Evolutionary conservation across 2,329 filamentous ascomycete genomes (phyloP).

Genomic region (Davidsoniella virescens): DNA sequence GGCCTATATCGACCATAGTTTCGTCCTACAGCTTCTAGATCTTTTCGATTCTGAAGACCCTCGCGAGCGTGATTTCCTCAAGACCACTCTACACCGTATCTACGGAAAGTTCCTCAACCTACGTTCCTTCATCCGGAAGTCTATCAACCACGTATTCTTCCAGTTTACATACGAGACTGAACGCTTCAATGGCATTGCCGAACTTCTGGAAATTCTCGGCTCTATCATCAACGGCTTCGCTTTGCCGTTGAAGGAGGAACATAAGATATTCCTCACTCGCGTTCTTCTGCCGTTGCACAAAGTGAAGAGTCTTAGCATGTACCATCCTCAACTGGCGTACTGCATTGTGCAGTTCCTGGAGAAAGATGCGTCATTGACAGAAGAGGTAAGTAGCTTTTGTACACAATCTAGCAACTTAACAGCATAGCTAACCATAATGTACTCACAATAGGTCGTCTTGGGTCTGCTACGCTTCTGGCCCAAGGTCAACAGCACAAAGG

Average conservation of each 20-base stretch:
- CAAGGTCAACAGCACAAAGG: slow-evolving; percentile 98
- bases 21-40: slow-evolving; percentile 91
- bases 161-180: slow-evolving; percentile 99
- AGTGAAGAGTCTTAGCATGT: slow-evolving; percentile 98
- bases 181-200: slow-evolving; percentile 94
- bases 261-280: slow-evolving; percentile 91
- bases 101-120: slow-evolving; percentile 98
- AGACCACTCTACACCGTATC: slow-evolving; percentile 93
- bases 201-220: slow-evolving; percentile 87
- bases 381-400: slow-evolving; percentile 51
- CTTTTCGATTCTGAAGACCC: slow-evolving; percentile 97
- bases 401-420: not conserved
- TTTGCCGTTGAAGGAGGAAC: slow-evolving; percentile 89
- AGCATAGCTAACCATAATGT: slow-evolving; percentile 14
- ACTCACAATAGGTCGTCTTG: slow-evolving; percentile 55
- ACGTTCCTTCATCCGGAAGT: slow-evolving; percentile 89
- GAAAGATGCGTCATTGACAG: slow-evolving; percentile 90
- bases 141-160: slow-evolving; percentile 99
- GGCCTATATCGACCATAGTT: slow-evolving; percentile 95
- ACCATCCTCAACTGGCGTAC: slow-evolving; percentile 93
- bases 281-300: slow-evolving; percentile 92
- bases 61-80: slow-evolving; percentile 88
- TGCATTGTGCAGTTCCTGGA: slow-evolving; percentile 98
- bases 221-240: slow-evolving; percentile 99
- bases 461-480: slow-evolving; percentile 94